Conservation (phyloP, 2,329 filamentous ascomycete species). For the Domatiomyces catenatus region DNA sequence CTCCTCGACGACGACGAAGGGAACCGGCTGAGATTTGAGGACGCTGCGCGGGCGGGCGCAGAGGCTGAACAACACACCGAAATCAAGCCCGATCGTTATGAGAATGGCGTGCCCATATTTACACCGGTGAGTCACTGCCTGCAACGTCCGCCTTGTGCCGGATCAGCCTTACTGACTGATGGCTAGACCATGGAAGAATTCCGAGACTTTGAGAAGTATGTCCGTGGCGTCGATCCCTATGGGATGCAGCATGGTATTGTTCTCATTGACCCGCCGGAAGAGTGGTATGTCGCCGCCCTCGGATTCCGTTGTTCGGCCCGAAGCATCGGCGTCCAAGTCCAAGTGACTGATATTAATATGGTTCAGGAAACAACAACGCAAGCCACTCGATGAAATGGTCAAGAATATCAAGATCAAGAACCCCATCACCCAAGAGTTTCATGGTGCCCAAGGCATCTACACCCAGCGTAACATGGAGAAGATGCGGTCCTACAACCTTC, state of each 20-base stretch:
- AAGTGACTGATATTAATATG: background rate
- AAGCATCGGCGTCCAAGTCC: background rate
- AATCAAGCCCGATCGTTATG: conserved; percentile 74
- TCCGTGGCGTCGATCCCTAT: conserved; percentile 78
- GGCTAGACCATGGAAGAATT: conserved; percentile 60
- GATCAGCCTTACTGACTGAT: background rate
- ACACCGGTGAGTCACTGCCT: conserved; percentile 49
- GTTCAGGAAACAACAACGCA: conserved; percentile 13
- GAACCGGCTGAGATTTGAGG: conserved; percentile 17
- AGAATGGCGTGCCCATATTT: conserved; percentile 75
- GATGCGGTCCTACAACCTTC: conserved; percentile 87
- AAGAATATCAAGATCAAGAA: conserved; percentile 91
- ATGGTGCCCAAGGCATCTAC: conserved; percentile 87
- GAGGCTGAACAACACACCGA: conserved; percentile 56
- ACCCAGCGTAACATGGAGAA: conserved; percentile 96
- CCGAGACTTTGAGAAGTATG: conserved; percentile 66
- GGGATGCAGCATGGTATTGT: conserved; percentile 97
- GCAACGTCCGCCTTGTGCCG: background rate
- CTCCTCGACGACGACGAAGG: conserved; percentile 16
- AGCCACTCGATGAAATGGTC: conserved; percentile 61
- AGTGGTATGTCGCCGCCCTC: conserved; percentile 52
- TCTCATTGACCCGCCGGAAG: conserved; percentile 81
- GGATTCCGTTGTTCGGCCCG: background rate
- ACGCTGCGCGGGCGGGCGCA: conserved; percentile 17
- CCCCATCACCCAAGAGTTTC: conserved; percentile 95